Evolutionary conservation across 2,329 filamentous ascomycete genomes (phyloP).

Genomic region (Colletotrichum musicola): DNA sequence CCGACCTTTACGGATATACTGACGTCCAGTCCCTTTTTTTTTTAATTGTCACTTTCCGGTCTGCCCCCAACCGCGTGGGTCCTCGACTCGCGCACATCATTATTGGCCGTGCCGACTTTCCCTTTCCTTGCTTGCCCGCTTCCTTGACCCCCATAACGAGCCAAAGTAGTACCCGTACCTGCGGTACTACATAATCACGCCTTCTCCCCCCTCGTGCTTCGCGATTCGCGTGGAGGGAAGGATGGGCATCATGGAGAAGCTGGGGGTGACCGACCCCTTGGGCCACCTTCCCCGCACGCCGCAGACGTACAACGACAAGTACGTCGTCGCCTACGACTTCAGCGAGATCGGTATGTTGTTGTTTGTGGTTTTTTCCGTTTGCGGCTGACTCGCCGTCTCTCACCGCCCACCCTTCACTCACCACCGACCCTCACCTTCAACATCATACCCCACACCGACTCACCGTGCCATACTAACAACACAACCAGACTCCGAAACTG

Average conservation of each 20-base stretch:
- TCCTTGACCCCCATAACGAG: not conserved
- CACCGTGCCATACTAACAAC: slow-evolving; percentile 10
- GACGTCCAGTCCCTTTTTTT: not conserved
- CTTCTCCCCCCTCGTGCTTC: slow-evolving; percentile 9
- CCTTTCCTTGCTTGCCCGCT: not conserved
- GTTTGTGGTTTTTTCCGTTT: not conserved
- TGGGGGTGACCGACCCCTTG: slow-evolving; percentile 34
- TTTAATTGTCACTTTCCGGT: slow-evolving; percentile 17
- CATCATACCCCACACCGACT: not conserved
- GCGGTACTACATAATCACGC: slow-evolving; percentile 27
- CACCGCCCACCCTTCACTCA: too few species aligned
- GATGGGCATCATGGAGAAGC: slow-evolving; percentile 38
- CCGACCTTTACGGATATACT: not conserved
- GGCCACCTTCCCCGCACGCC: slow-evolving; percentile 27
- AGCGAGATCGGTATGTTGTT: slow-evolving; percentile 46
- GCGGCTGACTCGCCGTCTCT: too few species aligned
- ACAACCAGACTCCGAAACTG: slow-evolving; percentile 49
- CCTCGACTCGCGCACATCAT: slow-evolving; percentile 7
- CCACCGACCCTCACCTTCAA: not conserved
- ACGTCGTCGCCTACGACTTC: slow-evolving; percentile 56
- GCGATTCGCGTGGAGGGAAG: slow-evolving; percentile 22
- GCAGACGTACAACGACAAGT: slow-evolving; percentile 52
- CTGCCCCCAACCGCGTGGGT: slow-evolving; percentile 20
- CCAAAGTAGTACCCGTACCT: too few species aligned
- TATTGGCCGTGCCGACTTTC: slow-evolving; percentile 33